A percentile compares a stretch with the other conserved stretches of the same genome.
Conservation (phyloP, 495 filamentous ascomycete genomes). For the Penicillium pancosmium region DNA sequence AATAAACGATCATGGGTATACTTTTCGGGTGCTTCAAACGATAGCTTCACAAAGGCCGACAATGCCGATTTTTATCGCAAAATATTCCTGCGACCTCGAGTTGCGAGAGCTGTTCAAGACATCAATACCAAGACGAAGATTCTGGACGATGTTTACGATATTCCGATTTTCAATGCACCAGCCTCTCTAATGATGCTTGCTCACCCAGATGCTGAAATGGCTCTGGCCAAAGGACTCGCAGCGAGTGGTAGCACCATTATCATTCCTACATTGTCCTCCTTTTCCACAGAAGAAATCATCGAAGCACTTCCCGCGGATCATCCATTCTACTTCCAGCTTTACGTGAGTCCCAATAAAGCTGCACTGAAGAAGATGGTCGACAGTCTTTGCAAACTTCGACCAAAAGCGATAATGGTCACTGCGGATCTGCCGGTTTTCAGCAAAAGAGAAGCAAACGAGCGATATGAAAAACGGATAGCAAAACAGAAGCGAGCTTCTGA, state of each 20-base stretch:
- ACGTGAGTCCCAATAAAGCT: background rate
- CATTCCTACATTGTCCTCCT: background rate
- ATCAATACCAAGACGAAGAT: background rate
- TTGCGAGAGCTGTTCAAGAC: background rate
- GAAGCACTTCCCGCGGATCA: background rate
- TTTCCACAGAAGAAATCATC: background rate
- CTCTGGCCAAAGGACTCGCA: background rate
- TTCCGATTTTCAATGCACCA: background rate
- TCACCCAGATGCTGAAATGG: background rate
- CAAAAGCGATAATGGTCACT: background rate
- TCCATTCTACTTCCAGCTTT: background rate
- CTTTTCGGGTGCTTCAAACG: background rate
- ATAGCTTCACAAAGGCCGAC: background rate
- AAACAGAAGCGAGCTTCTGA: background rate
- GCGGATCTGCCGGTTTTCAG: background rate
- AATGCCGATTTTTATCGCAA: background rate
- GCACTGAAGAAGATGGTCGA: background rate
- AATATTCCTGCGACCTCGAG: background rate
- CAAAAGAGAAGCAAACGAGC: background rate
- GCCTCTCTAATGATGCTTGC: background rate
- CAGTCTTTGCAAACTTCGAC: background rate
- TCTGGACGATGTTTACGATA: background rate
- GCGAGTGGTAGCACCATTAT: background rate
- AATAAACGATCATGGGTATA: background rate
- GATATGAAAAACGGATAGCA: background rate